These are phyloP conservation scores for Chalciporus piperatus DNA, from an alignment of 768 basidiomycete genomes.

Conservation along the genomic window DNA sequence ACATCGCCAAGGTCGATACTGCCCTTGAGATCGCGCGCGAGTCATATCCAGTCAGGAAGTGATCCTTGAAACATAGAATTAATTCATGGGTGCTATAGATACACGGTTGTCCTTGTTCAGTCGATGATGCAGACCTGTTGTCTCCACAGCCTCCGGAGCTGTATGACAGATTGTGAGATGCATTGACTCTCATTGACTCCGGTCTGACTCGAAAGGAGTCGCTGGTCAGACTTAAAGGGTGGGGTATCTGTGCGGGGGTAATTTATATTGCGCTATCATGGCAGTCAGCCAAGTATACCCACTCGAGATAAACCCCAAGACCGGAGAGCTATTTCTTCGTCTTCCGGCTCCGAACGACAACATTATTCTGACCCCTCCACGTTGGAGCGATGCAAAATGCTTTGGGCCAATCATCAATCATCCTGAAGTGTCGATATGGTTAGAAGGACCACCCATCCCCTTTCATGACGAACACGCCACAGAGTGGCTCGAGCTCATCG, in stretches of 20 bases:
- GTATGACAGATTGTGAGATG: not conserved
- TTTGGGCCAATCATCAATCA: constrained; percentile 49
- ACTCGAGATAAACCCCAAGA: constrained; percentile 39
- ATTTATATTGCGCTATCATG: constrained; percentile 10
- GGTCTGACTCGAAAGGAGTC: not conserved
- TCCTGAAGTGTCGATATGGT: constrained; percentile 40
- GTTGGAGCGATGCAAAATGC: constrained; percentile 40
- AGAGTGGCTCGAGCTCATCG: constrained; percentile 32
- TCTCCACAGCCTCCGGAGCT: not conserved
- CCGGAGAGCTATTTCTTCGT: constrained; percentile 55
- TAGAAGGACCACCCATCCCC: constrained; percentile 52
- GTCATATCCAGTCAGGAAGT: constrained; percentile 30
- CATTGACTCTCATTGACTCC: not conserved
- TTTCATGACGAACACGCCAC: constrained; percentile 45
- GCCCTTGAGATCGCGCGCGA: constrained; percentile 59
- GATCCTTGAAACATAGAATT: not conserved
- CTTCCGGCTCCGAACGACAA: constrained; percentile 47
- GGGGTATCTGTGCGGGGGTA: too few relatives aligned
- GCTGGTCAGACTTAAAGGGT: not conserved
- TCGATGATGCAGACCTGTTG: too few relatives aligned
- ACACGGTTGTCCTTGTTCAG: not conserved
- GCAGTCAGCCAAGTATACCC: constrained; percentile 31
- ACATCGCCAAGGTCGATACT: constrained; percentile 59
- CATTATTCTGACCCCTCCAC: constrained; percentile 61
- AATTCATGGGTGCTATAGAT: not conserved